Evolutionary conservation across 768 basidiomycete genomes (phyloP).

Genomic region (Tulasnella sp.): DNA sequence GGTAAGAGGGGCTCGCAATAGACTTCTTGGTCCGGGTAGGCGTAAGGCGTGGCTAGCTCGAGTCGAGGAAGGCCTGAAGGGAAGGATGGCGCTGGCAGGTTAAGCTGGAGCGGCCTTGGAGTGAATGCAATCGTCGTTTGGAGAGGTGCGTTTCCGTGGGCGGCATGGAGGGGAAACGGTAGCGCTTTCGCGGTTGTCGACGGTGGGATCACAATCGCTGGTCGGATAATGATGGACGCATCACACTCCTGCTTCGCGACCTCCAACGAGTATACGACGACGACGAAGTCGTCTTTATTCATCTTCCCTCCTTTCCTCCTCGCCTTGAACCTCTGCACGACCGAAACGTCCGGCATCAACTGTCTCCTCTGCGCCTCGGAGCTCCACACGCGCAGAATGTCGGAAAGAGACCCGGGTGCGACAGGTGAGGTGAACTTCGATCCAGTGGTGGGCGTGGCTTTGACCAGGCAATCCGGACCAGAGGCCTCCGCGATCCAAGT

Average conservation of each 20-base stretch:
- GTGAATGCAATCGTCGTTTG: not conserved
- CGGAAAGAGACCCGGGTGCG: constrained; percentile 13
- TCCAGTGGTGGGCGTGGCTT: not conserved
- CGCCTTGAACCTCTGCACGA: constrained; percentile 28
- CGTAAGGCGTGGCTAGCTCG: not conserved
- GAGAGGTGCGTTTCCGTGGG: not conserved
- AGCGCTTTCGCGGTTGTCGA: not conserved
- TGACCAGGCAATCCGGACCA: constrained; percentile 4
- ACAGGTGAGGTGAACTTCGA: constrained; percentile 8
- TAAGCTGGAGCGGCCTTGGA: not conserved
- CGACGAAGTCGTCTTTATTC: constrained; percentile 23
- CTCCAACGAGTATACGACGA: constrained; percentile 23
- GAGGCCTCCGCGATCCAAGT: not conserved
- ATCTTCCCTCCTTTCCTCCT: not conserved
- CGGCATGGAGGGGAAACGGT: not conserved
- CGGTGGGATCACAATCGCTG: not conserved
- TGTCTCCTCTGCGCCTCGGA: not conserved
- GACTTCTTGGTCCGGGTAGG: not conserved
- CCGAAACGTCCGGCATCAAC: constrained; percentile 17
- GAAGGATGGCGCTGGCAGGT: not conserved
- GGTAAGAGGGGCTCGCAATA: not conserved
- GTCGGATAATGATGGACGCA: not conserved
- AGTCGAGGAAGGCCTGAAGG: not conserved
- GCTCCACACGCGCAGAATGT: constrained; percentile 22
- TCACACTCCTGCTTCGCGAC: not conserved